Conservation (phyloP, 192 early-diverging fungal genomes). For the Linnemannia hyalina region DNA sequence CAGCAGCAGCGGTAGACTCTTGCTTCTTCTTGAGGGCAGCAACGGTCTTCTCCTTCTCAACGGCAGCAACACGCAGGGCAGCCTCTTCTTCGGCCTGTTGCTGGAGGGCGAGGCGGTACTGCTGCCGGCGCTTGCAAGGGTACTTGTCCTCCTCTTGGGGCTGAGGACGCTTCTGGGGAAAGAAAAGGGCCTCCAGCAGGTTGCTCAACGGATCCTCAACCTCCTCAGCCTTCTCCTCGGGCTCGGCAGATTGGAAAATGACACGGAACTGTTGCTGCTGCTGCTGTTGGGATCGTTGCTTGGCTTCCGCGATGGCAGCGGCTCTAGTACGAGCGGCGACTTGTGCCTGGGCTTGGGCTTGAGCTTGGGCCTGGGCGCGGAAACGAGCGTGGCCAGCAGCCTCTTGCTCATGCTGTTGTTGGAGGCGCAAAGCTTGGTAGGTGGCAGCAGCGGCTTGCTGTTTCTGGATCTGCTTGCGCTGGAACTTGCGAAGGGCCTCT, state of each 20-base stretch:
- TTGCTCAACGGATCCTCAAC: conserved; percentile 3
- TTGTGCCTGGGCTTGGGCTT: conserved; percentile 1
- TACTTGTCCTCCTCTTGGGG: conserved; percentile 17
- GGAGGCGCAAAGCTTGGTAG: background rate
- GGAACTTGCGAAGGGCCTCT: background rate
- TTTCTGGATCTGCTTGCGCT: background rate
- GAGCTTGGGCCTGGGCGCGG: background rate
- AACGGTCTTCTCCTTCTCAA: background rate
- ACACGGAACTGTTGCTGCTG: background rate
- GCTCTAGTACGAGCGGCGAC: conserved; percentile 1
- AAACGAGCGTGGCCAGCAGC: background rate
- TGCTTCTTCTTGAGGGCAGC: conserved; percentile 1
- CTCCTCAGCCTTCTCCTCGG: conserved; percentile 1
- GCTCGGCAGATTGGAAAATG: background rate
- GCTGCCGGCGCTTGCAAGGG: conserved; percentile 30
- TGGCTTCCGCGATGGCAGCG: background rate
- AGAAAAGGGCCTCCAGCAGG: conserved; percentile 22
- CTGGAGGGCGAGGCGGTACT: background rate
- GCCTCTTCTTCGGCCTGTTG: background rate
- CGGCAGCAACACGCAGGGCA: background rate
- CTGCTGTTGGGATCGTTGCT: background rate
- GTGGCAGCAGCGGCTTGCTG: background rate
- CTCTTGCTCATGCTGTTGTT: conserved; percentile 7
- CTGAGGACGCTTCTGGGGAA: conserved; percentile 18
- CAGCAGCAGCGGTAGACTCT: background rate